phyloP scores from a whole-genome alignment of 179 eudicot species.

The Spinacia oleracea region DNA sequence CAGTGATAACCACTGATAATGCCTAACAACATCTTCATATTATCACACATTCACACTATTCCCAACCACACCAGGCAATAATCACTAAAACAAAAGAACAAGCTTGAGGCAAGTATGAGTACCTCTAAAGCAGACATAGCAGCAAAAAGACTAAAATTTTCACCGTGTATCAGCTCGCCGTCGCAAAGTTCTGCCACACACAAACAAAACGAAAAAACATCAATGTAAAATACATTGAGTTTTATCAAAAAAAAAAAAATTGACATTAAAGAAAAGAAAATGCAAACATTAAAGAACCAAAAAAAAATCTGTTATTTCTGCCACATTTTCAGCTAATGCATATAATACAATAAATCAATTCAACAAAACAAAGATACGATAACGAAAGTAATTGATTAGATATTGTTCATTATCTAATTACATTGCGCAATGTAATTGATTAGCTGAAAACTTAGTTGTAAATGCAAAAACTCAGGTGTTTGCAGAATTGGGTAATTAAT shows the following conservation, averaged over 20 bases:
- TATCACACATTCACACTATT: conserved; percentile 14
- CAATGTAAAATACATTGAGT: neutral
- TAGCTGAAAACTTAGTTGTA: too few relatives aligned
- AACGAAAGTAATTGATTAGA: too few relatives aligned
- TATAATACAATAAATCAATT: neutral
- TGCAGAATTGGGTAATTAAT: neutral
- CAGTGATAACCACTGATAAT: neutral
- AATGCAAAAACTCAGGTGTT: too few relatives aligned
- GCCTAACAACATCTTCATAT: neutral
- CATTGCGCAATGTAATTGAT: neutral
- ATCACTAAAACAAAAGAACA: neutral
- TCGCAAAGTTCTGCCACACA: conserved; percentile 67
- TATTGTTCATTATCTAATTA: neutral
- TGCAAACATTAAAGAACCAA: neutral
- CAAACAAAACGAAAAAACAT: conserved; percentile 12
- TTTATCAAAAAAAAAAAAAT: neutral
- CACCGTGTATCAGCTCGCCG: conserved; percentile 88
- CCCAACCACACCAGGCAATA: neutral
- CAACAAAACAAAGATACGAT: neutral
- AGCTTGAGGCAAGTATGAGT: conserved; percentile 25
- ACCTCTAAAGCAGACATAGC: conserved; percentile 99
- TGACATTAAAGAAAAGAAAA: neutral
- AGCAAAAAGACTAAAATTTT: conserved; percentile 89
- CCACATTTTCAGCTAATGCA: too few relatives aligned
- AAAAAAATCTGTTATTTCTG: neutral